These are phyloP conservation scores for Passalora sequoiae DNA, from an alignment of 2,329 filamentous ascomycete genomes.

Conservation along the genomic window DNA sequence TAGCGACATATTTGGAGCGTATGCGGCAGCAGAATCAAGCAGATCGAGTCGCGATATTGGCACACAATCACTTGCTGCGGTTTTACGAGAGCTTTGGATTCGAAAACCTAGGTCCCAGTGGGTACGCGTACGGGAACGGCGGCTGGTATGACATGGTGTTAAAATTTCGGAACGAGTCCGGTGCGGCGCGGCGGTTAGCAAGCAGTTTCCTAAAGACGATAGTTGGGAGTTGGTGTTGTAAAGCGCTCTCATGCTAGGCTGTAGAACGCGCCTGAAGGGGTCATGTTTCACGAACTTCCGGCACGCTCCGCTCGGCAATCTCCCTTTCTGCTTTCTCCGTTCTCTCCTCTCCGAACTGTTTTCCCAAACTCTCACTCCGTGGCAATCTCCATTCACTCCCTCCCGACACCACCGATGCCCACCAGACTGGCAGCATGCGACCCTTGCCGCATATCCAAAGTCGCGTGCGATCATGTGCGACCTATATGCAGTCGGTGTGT, in stretches of 20 bases:
- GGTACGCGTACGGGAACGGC: constrained; percentile 66
- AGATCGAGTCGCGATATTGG: constrained; percentile 67
- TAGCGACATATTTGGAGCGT: constrained; percentile 36
- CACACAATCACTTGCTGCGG: constrained; percentile 62
- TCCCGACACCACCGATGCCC: constrained; percentile 8
- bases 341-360: constrained; percentile 1
- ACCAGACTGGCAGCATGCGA: constrained; percentile 27
- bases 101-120: constrained; percentile 59
- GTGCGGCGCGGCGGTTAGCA: neutral
- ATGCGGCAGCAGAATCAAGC: constrained; percentile 64
- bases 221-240: neutral
- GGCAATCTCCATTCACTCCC: neutral
- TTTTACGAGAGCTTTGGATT: constrained; percentile 74
- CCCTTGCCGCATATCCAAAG: constrained; percentile 28
- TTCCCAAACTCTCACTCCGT: neutral
- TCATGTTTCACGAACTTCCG: too few relatives aligned
- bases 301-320: too few relatives aligned
- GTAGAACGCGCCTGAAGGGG: too few relatives aligned
- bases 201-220: too few relatives aligned
- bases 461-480: constrained; percentile 29
- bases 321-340: too few relatives aligned
- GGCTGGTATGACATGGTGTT: constrained; percentile 74
- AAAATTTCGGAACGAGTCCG: neutral
- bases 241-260: too few relatives aligned
- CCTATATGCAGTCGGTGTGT: constrained; percentile 28